Conservation (phyloP, 805 yeast species). For the Saturnispora silvae region DNA sequence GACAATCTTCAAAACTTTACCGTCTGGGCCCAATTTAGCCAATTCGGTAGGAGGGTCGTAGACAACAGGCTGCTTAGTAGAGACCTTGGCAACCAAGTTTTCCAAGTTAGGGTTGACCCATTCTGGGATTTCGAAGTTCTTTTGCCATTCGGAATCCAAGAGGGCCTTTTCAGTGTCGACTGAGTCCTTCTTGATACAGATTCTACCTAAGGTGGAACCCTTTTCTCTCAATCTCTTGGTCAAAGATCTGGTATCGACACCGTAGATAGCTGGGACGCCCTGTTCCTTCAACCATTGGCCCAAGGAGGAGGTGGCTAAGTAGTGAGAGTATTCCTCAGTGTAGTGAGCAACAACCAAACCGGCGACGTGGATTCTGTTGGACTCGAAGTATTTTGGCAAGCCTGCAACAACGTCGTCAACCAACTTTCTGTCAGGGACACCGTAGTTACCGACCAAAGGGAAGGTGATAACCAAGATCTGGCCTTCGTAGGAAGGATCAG, state of each 20-base stretch:
- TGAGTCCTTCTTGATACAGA: conserved; percentile 45
- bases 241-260: conserved; percentile 92
- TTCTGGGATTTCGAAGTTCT: conserved; percentile 62
- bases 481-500: conserved; percentile 96
- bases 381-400: conserved; percentile 89
- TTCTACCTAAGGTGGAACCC: conserved; percentile 90
- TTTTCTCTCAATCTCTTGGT: conserved; percentile 87
- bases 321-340: conserved; percentile 93
- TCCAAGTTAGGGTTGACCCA: conserved; percentile 89
- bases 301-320: conserved; percentile 81
- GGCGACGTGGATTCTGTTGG: conserved; percentile 85
- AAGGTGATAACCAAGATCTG: conserved; percentile 95
- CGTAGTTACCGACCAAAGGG: conserved; percentile 96
- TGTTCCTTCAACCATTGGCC: conserved; percentile 90
- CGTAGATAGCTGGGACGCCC: conserved; percentile 92
- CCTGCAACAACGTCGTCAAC: conserved; percentile 64
- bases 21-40: conserved; percentile 51
- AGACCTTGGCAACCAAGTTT: conserved; percentile 88
- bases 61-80: conserved; percentile 62
- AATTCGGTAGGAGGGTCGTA: conserved; percentile 58
- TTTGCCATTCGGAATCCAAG: conserved; percentile 37
- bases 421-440: conserved; percentile 86
- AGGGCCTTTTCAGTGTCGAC: conserved; percentile 10
- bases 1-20: conserved; percentile 68
- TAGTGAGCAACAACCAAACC: conserved; percentile 95